Evolutionary conservation across 129 eudicot genomes (phyloP), one percentile per base, ranked within the genome.

Genomic region (Flaveria robusta): DNA sequence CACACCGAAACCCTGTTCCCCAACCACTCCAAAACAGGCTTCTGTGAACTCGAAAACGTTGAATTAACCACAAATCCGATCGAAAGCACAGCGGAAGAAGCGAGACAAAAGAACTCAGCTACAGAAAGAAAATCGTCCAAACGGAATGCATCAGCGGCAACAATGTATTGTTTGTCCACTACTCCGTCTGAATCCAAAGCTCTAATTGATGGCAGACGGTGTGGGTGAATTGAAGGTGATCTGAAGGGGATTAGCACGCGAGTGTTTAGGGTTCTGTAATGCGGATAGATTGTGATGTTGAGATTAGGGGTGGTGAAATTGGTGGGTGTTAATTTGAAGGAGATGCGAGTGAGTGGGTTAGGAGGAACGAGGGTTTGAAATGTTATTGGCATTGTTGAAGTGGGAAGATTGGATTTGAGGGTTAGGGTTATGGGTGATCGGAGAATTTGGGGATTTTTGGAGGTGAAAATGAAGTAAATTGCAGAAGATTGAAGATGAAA

Each of bases 1-100:
- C 86, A 91, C 78, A 82, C 86, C 16, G 84, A 24, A 37, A 82
- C 84, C 86, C 83, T 76, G 41, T 76, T 79, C 74, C 98, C 89
- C 39, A 87, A 62, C 91, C 82, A 81, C 81, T 73, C 87, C 8
- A 87, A 46, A 27, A 82, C 75, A 13, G 79, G 84, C 54, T 85
- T 93, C 52, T 74, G 70, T 8, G 84, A 67, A 4, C 18, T 80
- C 29, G 74, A 69, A 65, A 83, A 42, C 10, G 67, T 78, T 18
- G 81, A 86, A 72, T 84, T 86, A 0, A 91, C 74, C 7, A 78
- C 81, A 66, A 81, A 76, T 50, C 85, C 91, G 2, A 86, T 26
- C 27, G 93, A 86, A 27, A 87, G 27, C 43, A 75, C 79, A 9
- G 83, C 90, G 1, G 99, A 89, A 12, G 96, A 89, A 67, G 83